Evolutionary conservation across 495 filamentous ascomycete genomes (phyloP).

Genomic region (Penicillium egyptiacum): DNA sequence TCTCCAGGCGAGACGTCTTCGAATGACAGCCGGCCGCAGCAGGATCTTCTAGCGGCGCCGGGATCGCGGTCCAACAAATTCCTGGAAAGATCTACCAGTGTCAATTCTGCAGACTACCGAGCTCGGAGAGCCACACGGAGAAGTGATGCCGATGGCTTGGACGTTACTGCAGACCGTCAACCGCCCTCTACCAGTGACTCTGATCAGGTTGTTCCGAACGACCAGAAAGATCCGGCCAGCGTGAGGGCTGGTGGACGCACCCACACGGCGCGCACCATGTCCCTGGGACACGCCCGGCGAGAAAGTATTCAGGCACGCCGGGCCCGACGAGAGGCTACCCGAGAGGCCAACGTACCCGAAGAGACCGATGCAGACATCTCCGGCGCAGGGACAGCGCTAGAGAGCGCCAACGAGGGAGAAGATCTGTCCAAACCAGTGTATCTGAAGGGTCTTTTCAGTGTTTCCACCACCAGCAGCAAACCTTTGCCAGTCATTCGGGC

Average conservation of each 20-base stretch:
- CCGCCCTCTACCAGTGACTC: constrained; percentile 75
- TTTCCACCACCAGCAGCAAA: constrained; percentile 92
- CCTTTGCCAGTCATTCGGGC: constrained; percentile 78
- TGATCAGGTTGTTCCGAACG: constrained; percentile 59
- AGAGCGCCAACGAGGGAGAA: constrained; percentile 56
- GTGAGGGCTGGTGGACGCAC: constrained; percentile 29
- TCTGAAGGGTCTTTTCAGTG: constrained; percentile 96
- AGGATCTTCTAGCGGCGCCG: constrained; percentile 71
- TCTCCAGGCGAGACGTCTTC: constrained; percentile 56
- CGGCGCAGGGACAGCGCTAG: constrained; percentile 48
- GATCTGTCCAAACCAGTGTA: constrained; percentile 83
- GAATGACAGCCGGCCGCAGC: constrained; percentile 65
- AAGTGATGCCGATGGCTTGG: constrained; percentile 51
- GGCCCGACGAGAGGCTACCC: constrained; percentile 62
- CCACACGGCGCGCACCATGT: constrained; percentile 74
- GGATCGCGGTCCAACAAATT: constrained; percentile 61
- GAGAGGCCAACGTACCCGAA: constrained; percentile 72
- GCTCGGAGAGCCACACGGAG: constrained; percentile 59
- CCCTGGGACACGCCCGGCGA: constrained; percentile 82
- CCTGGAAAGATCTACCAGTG: constrained; percentile 78
- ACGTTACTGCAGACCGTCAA: constrained; percentile 52
- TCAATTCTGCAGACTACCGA: constrained; percentile 79
- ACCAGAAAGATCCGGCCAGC: constrained; percentile 43
- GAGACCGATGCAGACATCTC: constrained; percentile 68
- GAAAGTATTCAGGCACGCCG: constrained; percentile 89